phyloP scores from a whole-genome alignment of 108 stramenopile genomes.

The Cyclotella baltica region DNA sequence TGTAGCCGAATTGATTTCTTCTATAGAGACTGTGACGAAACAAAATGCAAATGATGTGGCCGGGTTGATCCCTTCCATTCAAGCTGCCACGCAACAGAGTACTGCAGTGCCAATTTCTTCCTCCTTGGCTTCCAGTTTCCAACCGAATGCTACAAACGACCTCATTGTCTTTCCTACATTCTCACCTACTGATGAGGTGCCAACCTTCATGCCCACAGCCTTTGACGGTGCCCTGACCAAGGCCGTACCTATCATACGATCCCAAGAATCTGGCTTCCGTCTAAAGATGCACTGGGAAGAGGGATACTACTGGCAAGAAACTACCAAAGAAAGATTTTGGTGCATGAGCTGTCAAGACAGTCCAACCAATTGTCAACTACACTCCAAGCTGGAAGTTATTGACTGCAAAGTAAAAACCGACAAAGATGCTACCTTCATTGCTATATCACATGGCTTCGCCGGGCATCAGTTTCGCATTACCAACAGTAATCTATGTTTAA shows the following conservation, averaged over 20 bases:
- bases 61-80: neutral
- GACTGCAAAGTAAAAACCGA: conserved; percentile 25
- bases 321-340: conserved; percentile 55
- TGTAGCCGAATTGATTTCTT: conserved; percentile 3
- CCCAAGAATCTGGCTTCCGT: conserved; percentile 26
- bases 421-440: conserved; percentile 2
- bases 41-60: too few species aligned
- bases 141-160: neutral
- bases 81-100: neutral
- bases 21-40: too few species aligned
- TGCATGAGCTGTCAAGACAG: conserved; percentile 54
- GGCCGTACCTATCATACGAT: neutral
- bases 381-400: conserved; percentile 11
- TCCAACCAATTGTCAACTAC: neutral
- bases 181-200: neutral
- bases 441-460: conserved; percentile 6
- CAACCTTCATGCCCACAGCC: conserved; percentile 10
- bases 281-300: conserved; percentile 66
- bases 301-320: conserved; percentile 72
- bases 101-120: neutral
- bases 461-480: conserved; percentile 13
- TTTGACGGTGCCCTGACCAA: neutral
- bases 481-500: conserved; percentile 6
- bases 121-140: neutral
- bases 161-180: neutral